These are phyloP conservation scores for Capsicum rhomboideum DNA, from an alignment of 257 asterid genomes.

Conservation along the genomic window DNA sequence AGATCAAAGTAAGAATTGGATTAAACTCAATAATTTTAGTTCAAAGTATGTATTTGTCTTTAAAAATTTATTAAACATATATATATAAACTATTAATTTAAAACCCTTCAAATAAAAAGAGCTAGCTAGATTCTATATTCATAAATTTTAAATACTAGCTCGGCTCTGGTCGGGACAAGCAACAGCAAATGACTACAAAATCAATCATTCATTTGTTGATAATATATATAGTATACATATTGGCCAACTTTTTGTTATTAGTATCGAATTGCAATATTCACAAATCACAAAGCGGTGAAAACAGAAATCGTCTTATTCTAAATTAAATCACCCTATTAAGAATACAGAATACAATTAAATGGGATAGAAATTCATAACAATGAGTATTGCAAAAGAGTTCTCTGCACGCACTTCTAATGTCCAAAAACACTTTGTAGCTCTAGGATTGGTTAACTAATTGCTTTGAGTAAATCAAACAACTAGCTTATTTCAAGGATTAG, in stretches of 20 bases:
- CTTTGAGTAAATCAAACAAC: not conserved
- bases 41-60: not conserved
- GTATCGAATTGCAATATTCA: not conserved
- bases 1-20: too few relatives aligned
- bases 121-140: not conserved
- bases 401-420: too few relatives aligned
- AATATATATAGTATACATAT: not conserved
- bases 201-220: not conserved
- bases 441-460: not conserved
- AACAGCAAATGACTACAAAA: not conserved
- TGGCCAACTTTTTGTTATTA: not conserved
- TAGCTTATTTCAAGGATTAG: not conserved
- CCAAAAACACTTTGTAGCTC: too few relatives aligned
- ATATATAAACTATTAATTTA: not conserved
- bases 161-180: not conserved
- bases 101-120: not conserved
- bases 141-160: not conserved
- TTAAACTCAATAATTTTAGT: not conserved
- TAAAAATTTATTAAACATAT: not conserved
- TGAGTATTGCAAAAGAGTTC: too few relatives aligned
- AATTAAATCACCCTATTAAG: not conserved
- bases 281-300: not conserved
- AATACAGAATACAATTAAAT: not conserved
- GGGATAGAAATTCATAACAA: not conserved
- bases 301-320: not conserved